phyloP scores from a whole-genome alignment of 2,329 filamentous ascomycete genomes.

The Parastagonospora nodorum region DNA sequence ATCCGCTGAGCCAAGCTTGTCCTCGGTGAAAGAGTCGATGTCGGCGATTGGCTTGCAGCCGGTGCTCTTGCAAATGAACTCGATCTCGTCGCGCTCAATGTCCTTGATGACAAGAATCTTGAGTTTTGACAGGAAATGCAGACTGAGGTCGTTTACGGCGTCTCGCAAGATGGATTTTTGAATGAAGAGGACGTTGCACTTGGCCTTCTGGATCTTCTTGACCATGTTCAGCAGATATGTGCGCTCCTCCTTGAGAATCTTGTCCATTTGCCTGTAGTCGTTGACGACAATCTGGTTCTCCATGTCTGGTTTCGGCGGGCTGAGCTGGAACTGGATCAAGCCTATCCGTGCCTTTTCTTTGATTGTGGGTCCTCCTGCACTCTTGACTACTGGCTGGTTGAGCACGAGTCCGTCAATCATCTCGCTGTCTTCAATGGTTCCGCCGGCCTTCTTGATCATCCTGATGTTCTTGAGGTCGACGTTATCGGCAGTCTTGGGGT shows the following conservation, averaged over 20 bases:
- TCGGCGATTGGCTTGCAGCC: slow-evolving; percentile 99
- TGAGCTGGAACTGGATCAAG: slow-evolving; percentile 97
- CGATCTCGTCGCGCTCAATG: slow-evolving; percentile 97
- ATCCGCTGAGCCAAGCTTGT: slow-evolving; percentile 94
- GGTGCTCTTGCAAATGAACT: slow-evolving; percentile 99
- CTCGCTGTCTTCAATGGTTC: slow-evolving; percentile 98
- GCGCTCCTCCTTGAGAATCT: slow-evolving; percentile 98
- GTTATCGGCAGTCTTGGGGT: slow-evolving; percentile 93
- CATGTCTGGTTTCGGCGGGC: slow-evolving; percentile 98
- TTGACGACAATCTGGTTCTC: slow-evolving; percentile 99
- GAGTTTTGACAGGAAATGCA: slow-evolving; percentile 97
- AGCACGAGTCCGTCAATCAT: slow-evolving; percentile 93
- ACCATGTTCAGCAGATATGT: slow-evolving; percentile 98
- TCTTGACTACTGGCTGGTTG: slow-evolving; percentile 92
- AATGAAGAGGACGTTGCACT: slow-evolving; percentile 97
- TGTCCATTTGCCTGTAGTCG: slow-evolving; percentile 99
- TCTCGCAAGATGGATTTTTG: slow-evolving; percentile 98
- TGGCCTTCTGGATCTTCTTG: slow-evolving; percentile 99
- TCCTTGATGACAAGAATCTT: slow-evolving; percentile 97
- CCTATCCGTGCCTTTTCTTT: slow-evolving; percentile 98
- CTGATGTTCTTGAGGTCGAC: slow-evolving; percentile 96
- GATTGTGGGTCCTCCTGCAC: slow-evolving; percentile 82
- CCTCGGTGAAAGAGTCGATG: slow-evolving; percentile 97
- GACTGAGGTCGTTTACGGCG: slow-evolving; percentile 94
- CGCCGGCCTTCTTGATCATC: slow-evolving; percentile 96